Percentiles rank a stretch among this genome's conserved stretches.
phyloP scores from a whole-genome alignment of 345 rosid genomes.

The Trapa incisa region DNA sequence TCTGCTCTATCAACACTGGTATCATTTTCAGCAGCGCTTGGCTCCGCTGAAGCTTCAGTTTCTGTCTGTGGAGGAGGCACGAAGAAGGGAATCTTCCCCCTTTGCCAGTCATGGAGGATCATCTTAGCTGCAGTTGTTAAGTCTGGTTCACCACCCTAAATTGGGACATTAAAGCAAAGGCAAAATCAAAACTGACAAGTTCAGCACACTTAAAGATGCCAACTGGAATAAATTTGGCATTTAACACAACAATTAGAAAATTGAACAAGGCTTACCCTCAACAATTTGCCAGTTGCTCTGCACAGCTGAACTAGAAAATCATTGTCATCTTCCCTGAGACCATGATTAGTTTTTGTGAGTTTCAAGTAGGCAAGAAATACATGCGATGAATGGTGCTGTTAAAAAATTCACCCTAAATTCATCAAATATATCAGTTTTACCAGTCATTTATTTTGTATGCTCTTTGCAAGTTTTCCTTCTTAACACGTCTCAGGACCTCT shows the following conservation, averaged over 20 bases:
- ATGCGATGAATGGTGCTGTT: neutral
- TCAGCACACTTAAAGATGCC: neutral
- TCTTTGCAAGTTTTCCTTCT: slow-evolving; percentile 72
- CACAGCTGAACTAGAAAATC: slow-evolving; percentile 81
- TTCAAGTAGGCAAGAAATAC: neutral
- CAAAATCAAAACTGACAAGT: neutral
- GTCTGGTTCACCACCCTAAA: slow-evolving; percentile 91
- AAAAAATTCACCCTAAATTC: neutral
- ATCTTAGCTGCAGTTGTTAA: slow-evolving; percentile 74
- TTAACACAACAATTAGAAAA: neutral
- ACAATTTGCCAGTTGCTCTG: slow-evolving; percentile 62
- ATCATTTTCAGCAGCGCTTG: slow-evolving; percentile 15
- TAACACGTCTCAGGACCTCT: slow-evolving; percentile 80
- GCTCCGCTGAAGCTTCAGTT: slow-evolving; percentile 17
- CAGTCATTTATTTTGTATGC: slow-evolving; percentile 81
- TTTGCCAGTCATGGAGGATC: slow-evolving; percentile 97
- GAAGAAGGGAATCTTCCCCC: slow-evolving; percentile 83
- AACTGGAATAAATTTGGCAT: neutral
- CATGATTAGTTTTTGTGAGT: neutral
- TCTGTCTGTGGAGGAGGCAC: slow-evolving; percentile 63
- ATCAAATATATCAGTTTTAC: slow-evolving; percentile 15
- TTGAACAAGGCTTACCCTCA: slow-evolving; percentile 40
- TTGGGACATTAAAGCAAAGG: neutral
- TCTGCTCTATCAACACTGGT: slow-evolving; percentile 37
- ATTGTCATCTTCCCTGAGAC: slow-evolving; percentile 68